Conservation (phyloP, 148 eudicot genomes). For the Amaranthus palmeri region DNA sequence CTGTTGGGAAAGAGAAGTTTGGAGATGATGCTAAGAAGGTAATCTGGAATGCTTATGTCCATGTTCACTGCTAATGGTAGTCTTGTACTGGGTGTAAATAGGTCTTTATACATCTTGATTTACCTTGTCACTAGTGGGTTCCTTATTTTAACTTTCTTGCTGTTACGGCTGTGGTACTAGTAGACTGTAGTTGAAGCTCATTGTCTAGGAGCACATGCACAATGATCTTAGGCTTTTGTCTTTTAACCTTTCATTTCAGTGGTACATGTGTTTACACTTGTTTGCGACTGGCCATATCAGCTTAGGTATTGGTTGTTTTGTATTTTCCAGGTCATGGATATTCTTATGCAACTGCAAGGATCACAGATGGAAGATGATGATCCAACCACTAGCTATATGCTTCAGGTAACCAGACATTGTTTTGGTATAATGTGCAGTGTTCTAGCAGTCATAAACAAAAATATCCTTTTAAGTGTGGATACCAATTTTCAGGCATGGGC, state of each 20-base stretch:
- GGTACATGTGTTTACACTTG: background rate
- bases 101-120: background rate
- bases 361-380: slow-evolving; percentile 39
- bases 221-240: no score
- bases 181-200: background rate
- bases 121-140: background rate
- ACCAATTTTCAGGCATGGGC: slow-evolving; percentile 40
- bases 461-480: background rate
- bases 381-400: slow-evolving; percentile 44
- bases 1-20: slow-evolving; percentile 50
- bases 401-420: slow-evolving; percentile 25
- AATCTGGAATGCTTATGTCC: background rate
- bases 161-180: background rate
- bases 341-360: slow-evolving; percentile 39
- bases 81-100: background rate
- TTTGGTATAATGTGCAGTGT: background rate
- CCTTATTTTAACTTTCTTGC: background rate
- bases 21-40: slow-evolving; percentile 47
- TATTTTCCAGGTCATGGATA: slow-evolving; percentile 37
- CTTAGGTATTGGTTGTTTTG: background rate
- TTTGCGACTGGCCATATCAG: background rate
- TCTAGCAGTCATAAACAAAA: background rate
- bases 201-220: background rate
- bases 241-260: no score
- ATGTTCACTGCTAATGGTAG: background rate